phyloP scores from a whole-genome alignment of 1,284 basidiomycete genomes.

The Chalciporus piperatoides region DNA sequence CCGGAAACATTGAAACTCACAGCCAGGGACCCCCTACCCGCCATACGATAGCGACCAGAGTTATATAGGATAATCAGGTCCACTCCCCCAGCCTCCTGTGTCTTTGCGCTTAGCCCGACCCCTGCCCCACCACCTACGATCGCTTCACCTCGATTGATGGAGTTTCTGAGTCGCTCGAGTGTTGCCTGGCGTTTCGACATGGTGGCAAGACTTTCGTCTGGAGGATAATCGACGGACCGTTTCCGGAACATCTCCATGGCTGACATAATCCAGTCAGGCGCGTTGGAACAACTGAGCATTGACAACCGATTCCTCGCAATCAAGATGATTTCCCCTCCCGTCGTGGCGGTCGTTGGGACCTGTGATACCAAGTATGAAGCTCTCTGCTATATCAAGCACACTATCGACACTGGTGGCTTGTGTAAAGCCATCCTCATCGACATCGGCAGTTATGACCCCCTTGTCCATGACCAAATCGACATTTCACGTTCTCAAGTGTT shows the following conservation, averaged over 20 bases:
- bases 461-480: conserved; percentile 17
- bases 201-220: not conserved
- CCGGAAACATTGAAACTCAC: conserved; percentile 14
- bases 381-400: conserved; percentile 22
- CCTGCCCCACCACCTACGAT: conserved; percentile 31
- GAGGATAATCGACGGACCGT: not conserved
- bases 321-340: conserved; percentile 16
- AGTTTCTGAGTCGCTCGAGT: conserved; percentile 16
- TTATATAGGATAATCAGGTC: conserved; percentile 32
- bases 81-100: conserved; percentile 26
- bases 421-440: conserved; percentile 28
- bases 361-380: conserved; percentile 29
- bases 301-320: not conserved
- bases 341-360: conserved; percentile 27
- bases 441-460: conserved; percentile 19
- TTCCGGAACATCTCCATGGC: conserved; percentile 1
- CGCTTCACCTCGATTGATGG: conserved; percentile 17
- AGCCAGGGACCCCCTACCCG: conserved; percentile 30
- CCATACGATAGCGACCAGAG: conserved; percentile 32
- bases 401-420: conserved; percentile 6
- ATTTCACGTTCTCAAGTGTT: conserved; percentile 24
- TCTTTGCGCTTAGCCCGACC: conserved; percentile 30
- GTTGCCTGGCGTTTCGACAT: conserved; percentile 21
- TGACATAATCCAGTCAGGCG: conserved; percentile 15
- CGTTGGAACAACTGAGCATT: not conserved